Evolutionary conservation across 2,329 filamentous ascomycete genomes (phyloP).

Genomic region (Aspergillus sp.): DNA sequence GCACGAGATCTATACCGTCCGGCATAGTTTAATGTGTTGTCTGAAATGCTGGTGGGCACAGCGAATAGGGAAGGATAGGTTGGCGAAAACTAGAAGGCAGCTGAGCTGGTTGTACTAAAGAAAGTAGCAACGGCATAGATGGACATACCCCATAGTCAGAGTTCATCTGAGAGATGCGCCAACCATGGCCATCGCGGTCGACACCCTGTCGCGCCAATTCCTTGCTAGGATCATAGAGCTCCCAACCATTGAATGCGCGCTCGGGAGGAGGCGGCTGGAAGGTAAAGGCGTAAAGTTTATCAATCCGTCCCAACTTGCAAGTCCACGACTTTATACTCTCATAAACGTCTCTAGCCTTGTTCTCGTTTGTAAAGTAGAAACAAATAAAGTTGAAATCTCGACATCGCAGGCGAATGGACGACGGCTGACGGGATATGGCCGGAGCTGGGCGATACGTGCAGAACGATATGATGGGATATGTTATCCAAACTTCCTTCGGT

Average conservation of each 20-base stretch:
- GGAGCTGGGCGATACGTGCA: conserved; percentile 77
- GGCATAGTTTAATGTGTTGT: conserved; percentile 93
- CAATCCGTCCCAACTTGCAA: conserved; percentile 77
- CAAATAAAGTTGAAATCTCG: conserved; percentile 93
- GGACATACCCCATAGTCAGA: conserved; percentile 68
- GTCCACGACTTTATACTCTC: conserved; percentile 80
- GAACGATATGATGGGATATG: conserved; percentile 84
- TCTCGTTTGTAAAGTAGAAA: conserved; percentile 78
- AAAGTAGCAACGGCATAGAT: neutral
- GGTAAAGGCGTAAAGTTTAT: conserved; percentile 87
- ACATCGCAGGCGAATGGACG: conserved; percentile 82
- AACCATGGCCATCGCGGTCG: conserved; percentile 75
- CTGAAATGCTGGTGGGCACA: conserved; percentile 88
- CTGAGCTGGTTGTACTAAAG: neutral
- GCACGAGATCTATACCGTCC: conserved; percentile 83
- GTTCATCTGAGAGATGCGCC: conserved; percentile 91
- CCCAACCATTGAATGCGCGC: conserved; percentile 74
- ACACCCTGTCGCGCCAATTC: conserved; percentile 90
- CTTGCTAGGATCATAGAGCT: conserved; percentile 77
- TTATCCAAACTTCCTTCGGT: conserved; percentile 81
- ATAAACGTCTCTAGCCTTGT: conserved; percentile 77
- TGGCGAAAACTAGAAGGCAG: conserved; percentile 66
- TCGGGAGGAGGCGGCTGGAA: conserved; percentile 76
- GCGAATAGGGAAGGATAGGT: conserved; percentile 86
- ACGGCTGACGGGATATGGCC: conserved; percentile 66